These are phyloP conservation scores for Colletotrichum sublineola DNA, from an alignment of 2,329 filamentous ascomycete species.

Conservation along the genomic window DNA sequence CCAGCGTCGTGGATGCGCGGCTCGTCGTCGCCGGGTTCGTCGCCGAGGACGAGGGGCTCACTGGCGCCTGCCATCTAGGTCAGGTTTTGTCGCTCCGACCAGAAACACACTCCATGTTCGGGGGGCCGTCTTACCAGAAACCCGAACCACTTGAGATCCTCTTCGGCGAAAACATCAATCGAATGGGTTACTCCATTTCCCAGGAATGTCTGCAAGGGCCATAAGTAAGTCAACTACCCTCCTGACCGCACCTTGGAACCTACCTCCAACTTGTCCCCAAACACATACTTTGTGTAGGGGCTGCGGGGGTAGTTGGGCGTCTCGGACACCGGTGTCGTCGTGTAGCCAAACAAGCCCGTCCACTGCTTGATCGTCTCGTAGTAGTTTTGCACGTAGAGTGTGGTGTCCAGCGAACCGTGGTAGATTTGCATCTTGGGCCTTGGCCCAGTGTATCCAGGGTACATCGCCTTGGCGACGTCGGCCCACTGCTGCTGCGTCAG, in stretches of 20 bases:
- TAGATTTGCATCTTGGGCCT: constrained; percentile 71
- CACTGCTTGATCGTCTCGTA: constrained; percentile 70
- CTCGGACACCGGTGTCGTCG: constrained; percentile 49
- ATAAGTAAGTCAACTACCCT: background rate
- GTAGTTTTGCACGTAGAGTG: constrained; percentile 66
- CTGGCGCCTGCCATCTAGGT: constrained; percentile 25
- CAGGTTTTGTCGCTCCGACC: background rate
- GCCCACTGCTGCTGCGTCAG: constrained; percentile 58
- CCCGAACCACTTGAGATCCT: constrained; percentile 43
- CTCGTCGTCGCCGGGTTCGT: constrained; percentile 3
- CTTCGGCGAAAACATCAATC: constrained; percentile 39
- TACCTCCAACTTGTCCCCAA: constrained; percentile 51
- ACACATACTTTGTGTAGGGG: constrained; percentile 56
- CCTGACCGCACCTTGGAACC: background rate
- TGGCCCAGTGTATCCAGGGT: constrained; percentile 62
- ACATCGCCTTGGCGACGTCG: constrained; percentile 59
- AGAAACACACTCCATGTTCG: too few species aligned
- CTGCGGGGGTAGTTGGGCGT: constrained; percentile 52
- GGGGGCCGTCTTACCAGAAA: constrained; percentile 13
- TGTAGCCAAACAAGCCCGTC: constrained; percentile 63
- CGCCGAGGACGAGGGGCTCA: constrained; percentile 18
- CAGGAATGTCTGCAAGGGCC: constrained; percentile 30
- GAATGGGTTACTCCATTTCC: constrained; percentile 37
- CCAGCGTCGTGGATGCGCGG: constrained; percentile 32
- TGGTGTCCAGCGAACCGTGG: constrained; percentile 66